Evolutionary conservation across 768 basidiomycete genomes (phyloP).

Genomic region (Suillus subalutaceus): DNA sequence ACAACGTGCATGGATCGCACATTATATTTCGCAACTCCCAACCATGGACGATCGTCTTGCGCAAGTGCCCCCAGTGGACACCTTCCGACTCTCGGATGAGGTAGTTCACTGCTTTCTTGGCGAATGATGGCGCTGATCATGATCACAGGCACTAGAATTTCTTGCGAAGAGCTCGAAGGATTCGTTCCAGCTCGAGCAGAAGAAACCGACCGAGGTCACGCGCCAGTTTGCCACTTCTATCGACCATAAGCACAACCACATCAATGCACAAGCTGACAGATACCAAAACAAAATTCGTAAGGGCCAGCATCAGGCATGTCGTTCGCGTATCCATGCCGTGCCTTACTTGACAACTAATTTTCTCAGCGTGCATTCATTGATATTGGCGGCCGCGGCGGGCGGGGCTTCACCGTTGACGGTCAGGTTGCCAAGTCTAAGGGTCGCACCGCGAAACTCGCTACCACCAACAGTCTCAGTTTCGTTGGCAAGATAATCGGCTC

Average conservation of each 20-base stretch:
- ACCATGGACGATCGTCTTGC: conserved; percentile 25
- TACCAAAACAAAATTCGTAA: conserved; percentile 35
- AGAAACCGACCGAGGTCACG: conserved; percentile 28
- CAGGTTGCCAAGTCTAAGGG: conserved; percentile 17
- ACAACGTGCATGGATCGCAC: conserved; percentile 35
- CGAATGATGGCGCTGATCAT: neutral
- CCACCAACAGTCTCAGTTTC: conserved; percentile 24
- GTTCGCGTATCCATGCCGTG: neutral
- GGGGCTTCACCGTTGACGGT: conserved; percentile 27
- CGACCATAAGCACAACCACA: conserved; percentile 17
- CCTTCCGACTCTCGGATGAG: conserved; percentile 24
- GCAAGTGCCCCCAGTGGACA: conserved; percentile 29
- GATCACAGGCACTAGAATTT: conserved; percentile 27
- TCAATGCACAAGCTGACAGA: conserved; percentile 25
- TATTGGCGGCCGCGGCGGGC: conserved; percentile 25
- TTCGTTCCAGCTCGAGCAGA: conserved; percentile 27
- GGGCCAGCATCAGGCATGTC: conserved; percentile 42
- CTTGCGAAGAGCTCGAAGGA: conserved; percentile 29
- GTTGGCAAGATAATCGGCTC: conserved; percentile 33
- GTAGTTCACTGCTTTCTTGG: conserved; percentile 14
- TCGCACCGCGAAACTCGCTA: conserved; percentile 24
- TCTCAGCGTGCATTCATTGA: conserved; percentile 23
- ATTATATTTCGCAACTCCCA: conserved; percentile 29
- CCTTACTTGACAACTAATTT: neutral
- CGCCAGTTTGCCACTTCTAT: conserved; percentile 23